Conservation (phyloP, 768 basidiomycete genomes). For the Mycena belliarum region DNA sequence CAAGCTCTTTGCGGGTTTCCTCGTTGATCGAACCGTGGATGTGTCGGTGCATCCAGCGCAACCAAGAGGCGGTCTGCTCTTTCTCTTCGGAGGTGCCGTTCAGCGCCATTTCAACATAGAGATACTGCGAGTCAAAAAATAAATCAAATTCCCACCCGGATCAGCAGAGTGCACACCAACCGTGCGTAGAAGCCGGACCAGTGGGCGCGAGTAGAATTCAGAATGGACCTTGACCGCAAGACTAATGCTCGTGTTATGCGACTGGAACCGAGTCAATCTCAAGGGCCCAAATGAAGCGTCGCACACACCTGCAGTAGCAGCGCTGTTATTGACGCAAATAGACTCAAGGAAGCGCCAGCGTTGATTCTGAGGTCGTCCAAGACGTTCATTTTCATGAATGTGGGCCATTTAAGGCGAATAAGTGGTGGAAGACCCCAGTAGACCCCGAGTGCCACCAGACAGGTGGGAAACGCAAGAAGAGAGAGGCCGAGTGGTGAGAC, state of each 20-base stretch:
- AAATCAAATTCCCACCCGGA: too few species aligned
- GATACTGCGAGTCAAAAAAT: too few species aligned
- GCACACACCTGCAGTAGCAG: slow-evolving; percentile 8
- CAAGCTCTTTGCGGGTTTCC: slow-evolving; percentile 15
- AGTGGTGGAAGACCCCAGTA: slow-evolving; percentile 9
- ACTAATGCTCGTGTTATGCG: slow-evolving; percentile 15
- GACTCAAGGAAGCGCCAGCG: slow-evolving; percentile 10
- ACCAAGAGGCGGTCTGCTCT: slow-evolving; percentile 16
- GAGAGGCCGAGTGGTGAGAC: slow-evolving; percentile 6
- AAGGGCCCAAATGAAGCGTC: too few species aligned
- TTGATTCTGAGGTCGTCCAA: slow-evolving; percentile 14
- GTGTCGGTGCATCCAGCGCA: slow-evolving; percentile 20
- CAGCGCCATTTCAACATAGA: slow-evolving; percentile 16
- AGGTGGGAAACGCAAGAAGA: not conserved
- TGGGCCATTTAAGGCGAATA: slow-evolving; percentile 12
- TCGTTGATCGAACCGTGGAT: slow-evolving; percentile 15
- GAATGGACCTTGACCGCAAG: slow-evolving; percentile 14
- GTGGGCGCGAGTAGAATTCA: slow-evolving; percentile 9
- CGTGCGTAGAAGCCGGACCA: slow-evolving; percentile 15
- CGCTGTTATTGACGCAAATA: slow-evolving; percentile 9
- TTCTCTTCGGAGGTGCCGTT: slow-evolving; percentile 22
- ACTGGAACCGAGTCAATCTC: not conserved
- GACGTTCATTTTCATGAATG: slow-evolving; percentile 7
- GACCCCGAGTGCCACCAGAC: not conserved
- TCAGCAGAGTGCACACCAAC: too few species aligned